Conservation (phyloP, 2,329 filamentous ascomycete genomes). For the Cladosporium sp. region DNA sequence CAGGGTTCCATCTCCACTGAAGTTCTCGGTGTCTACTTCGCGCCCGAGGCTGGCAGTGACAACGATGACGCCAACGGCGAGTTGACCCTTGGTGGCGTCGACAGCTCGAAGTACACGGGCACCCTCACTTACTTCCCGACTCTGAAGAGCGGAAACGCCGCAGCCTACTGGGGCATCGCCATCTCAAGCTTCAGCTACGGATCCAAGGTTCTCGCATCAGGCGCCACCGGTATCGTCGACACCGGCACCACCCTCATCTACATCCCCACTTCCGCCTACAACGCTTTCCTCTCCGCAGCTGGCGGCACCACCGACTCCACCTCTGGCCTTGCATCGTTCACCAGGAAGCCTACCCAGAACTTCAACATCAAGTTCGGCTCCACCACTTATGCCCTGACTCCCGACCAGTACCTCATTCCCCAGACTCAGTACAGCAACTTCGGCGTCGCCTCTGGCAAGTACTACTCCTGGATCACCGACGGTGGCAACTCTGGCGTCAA, state of each 20-base stretch:
- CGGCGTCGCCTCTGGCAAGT: constrained; percentile 23
- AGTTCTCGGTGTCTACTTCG: constrained; percentile 27
- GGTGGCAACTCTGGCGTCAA: constrained; percentile 24
- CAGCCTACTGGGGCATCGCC: constrained; percentile 25
- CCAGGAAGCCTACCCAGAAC: constrained; percentile 22
- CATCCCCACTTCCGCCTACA: constrained; percentile 38
- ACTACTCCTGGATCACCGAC: constrained; percentile 27
- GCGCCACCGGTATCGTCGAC: constrained; percentile 44
- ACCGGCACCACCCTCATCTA: constrained; percentile 43
- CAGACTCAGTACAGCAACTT: constrained; percentile 22
- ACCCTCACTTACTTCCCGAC: constrained; percentile 13
- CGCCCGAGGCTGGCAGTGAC: constrained; percentile 25
- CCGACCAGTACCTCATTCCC: constrained; percentile 24
- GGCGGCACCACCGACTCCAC: constrained; percentile 26
- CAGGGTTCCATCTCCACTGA: constrained; percentile 25
- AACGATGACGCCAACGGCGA: constrained; percentile 24
- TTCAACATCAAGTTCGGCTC: constrained; percentile 25
- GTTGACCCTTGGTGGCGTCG: constrained; percentile 22
- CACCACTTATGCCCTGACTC: constrained; percentile 24
- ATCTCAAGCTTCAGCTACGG: constrained; percentile 25
- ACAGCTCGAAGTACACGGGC: constrained; percentile 17
- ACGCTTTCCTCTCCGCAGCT: constrained; percentile 24
- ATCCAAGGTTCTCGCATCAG: constrained; percentile 25
- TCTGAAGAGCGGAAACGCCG: background rate
- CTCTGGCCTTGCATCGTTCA: constrained; percentile 24